These are phyloP conservation scores for Turritis glabra DNA, from an alignment of 345 rosid genomes.

Conservation along the genomic window DNA sequence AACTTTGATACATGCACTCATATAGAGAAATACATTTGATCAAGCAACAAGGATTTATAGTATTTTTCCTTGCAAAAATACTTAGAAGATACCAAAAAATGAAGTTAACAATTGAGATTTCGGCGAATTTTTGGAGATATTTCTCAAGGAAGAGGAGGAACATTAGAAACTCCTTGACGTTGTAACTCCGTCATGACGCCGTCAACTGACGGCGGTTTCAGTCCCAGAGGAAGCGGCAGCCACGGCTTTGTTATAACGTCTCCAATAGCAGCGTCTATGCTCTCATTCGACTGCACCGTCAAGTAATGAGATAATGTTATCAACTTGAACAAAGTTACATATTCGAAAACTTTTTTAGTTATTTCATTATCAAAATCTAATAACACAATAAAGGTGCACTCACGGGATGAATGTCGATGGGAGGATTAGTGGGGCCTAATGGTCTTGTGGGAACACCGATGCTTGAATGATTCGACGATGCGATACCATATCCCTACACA, in stretches of 20 bases:
- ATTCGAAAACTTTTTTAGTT: neutral
- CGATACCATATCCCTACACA: slow-evolving; percentile 38
- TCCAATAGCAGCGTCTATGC: slow-evolving; percentile 66
- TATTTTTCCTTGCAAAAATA: slow-evolving; percentile 26
- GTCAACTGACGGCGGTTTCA: slow-evolving; percentile 72
- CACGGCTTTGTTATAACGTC: slow-evolving; percentile 81
- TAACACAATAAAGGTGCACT: slow-evolving; percentile 37
- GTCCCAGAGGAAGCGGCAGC: slow-evolving; percentile 80
- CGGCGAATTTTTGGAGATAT: slow-evolving; percentile 21
- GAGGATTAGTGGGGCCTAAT: slow-evolving; percentile 49
- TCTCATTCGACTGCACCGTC: slow-evolving; percentile 63
- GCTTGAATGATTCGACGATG: slow-evolving; percentile 35
- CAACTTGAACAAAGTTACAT: neutral
- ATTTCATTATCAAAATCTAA: neutral
- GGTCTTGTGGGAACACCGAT: slow-evolving; percentile 46
- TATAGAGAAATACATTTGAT: slow-evolving; percentile 23
- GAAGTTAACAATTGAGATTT: slow-evolving; percentile 9
- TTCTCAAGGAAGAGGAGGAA: slow-evolving; percentile 54
- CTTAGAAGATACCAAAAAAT: slow-evolving; percentile 12
- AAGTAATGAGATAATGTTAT: neutral
- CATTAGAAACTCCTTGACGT: slow-evolving; percentile 59
- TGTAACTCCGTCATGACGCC: slow-evolving; percentile 73
- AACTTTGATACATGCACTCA: slow-evolving; percentile 8
- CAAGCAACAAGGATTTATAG: slow-evolving; percentile 14
- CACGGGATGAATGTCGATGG: slow-evolving; percentile 68